phyloP scores from a whole-genome alignment of 1,139 yeast species.

The Pneumocystis carinii region DNA sequence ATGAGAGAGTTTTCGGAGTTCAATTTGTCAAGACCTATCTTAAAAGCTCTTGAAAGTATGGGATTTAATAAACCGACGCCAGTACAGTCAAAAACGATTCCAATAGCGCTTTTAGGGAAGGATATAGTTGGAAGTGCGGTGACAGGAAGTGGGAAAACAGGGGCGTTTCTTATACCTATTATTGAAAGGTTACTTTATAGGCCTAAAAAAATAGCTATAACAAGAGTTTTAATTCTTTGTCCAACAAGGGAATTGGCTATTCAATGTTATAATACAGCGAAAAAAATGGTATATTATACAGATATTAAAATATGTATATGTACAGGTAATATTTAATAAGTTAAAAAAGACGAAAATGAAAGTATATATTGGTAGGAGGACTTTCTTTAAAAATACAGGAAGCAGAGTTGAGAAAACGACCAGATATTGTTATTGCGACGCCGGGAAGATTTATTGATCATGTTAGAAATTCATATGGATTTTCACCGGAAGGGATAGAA shows the following conservation, averaged over 20 bases:
- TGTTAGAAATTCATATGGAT: conserved; percentile 84
- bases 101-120: conserved; percentile 81
- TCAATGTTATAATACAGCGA: conserved; percentile 89
- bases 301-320: conserved; percentile 79
- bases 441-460: conserved; percentile 97
- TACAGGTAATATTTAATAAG: conserved; percentile 40
- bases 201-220: conserved; percentile 70
- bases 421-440: conserved; percentile 92
- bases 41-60: conserved; percentile 63
- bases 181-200: conserved; percentile 81
- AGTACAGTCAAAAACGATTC: conserved; percentile 84
- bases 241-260: conserved; percentile 98
- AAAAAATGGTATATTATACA: conserved; percentile 61
- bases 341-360: not conserved
- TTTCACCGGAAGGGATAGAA: conserved; percentile 79
- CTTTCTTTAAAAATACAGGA: conserved; percentile 87
- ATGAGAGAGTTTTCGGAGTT: conserved; percentile 54
- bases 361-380: conserved; percentile 31
- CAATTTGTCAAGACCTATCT: conserved; percentile 75
- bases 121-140: conserved; percentile 99
- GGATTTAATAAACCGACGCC: conserved; percentile 84
- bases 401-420: conserved; percentile 77
- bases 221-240: conserved; percentile 75
- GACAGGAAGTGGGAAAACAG: conserved; percentile 98
- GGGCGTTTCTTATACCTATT: conserved; percentile 92